Evolutionary conservation across 2,329 filamentous ascomycete species (phyloP).

Genomic region (Elsinoe necatrix): DNA sequence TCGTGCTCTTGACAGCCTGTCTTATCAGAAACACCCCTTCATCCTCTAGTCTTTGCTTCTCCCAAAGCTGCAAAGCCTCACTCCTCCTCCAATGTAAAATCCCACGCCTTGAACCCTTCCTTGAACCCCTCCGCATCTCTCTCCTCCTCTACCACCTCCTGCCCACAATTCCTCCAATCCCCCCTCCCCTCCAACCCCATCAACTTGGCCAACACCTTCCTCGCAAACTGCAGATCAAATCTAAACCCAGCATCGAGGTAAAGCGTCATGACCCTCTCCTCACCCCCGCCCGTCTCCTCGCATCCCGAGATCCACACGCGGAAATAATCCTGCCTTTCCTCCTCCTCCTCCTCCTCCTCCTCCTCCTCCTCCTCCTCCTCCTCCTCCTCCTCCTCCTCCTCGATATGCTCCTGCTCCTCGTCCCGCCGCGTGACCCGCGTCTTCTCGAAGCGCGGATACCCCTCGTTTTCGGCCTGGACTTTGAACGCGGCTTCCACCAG

Average conservation of each 20-base stretch:
- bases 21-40: no score
- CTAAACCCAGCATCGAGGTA: slow-evolving; percentile 61
- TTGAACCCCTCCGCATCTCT: slow-evolving; percentile 73
- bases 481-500: slow-evolving; percentile 83
- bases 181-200: slow-evolving; percentile 69
- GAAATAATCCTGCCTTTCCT: slow-evolving; percentile 33
- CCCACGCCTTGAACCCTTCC: slow-evolving; percentile 71
- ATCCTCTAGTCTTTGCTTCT: no score
- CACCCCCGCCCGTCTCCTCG: slow-evolving; percentile 36
- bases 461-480: slow-evolving; percentile 71
- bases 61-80: no score
- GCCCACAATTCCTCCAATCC: slow-evolving; percentile 76
- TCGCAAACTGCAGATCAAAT: slow-evolving; percentile 86
- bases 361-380: slow-evolving; percentile 17
- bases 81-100: slow-evolving; percentile 55
- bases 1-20: no score
- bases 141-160: slow-evolving; percentile 69
- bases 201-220: slow-evolving; percentile 80
- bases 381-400: slow-evolving; percentile 25
- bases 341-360: slow-evolving; percentile 26
- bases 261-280: slow-evolving; percentile 65
- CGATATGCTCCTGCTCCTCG: no score
- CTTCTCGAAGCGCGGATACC: slow-evolving; percentile 45
- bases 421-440: background rate
- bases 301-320: slow-evolving; percentile 23